A percentile compares a stretch with the other conserved stretches of the same genome.
These are phyloP conservation scores for Mortierella sp. DNA, from an alignment of 371 early-diverging fungal species.

Conservation along the genomic window DNA sequence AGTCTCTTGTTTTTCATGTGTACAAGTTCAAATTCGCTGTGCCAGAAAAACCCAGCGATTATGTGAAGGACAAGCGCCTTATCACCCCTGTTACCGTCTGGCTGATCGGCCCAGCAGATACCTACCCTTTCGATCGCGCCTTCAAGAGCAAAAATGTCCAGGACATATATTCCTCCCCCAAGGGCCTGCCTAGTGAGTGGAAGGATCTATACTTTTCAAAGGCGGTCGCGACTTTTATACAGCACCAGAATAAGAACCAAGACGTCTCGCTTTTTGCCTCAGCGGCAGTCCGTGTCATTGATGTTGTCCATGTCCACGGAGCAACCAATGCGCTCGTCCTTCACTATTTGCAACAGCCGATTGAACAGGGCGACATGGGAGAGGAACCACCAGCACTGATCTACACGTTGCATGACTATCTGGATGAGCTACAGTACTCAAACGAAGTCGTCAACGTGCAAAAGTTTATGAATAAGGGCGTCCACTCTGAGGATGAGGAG, in stretches of 20 bases:
- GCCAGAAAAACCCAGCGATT: slow-evolving; percentile 22
- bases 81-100: slow-evolving; percentile 58
- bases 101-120: slow-evolving; percentile 64
- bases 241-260: slow-evolving; percentile 60
- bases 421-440: slow-evolving; percentile 70
- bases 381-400: slow-evolving; percentile 67
- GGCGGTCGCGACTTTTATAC: slow-evolving; percentile 66
- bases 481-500: slow-evolving; percentile 38
- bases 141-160: slow-evolving; percentile 58
- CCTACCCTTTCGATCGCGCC: slow-evolving; percentile 61
- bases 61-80: slow-evolving; percentile 24
- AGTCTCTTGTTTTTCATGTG: slow-evolving; percentile 60
- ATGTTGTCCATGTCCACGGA: slow-evolving; percentile 73
- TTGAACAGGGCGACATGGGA: slow-evolving; percentile 49
- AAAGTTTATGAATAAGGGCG: slow-evolving; percentile 59
- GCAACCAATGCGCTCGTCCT: slow-evolving; percentile 71
- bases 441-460: slow-evolving; percentile 62
- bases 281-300: slow-evolving; percentile 54
- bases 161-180: slow-evolving; percentile 64
- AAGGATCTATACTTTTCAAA: slow-evolving; percentile 72
- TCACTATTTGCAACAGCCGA: slow-evolving; percentile 57
- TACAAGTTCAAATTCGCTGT: slow-evolving; percentile 57
- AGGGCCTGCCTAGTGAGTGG: slow-evolving; percentile 72
- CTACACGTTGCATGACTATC: slow-evolving; percentile 75
- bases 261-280: slow-evolving; percentile 69